Evolutionary conservation across 768 basidiomycete species (phyloP).

Genomic region (Suillus hirtellus): DNA sequence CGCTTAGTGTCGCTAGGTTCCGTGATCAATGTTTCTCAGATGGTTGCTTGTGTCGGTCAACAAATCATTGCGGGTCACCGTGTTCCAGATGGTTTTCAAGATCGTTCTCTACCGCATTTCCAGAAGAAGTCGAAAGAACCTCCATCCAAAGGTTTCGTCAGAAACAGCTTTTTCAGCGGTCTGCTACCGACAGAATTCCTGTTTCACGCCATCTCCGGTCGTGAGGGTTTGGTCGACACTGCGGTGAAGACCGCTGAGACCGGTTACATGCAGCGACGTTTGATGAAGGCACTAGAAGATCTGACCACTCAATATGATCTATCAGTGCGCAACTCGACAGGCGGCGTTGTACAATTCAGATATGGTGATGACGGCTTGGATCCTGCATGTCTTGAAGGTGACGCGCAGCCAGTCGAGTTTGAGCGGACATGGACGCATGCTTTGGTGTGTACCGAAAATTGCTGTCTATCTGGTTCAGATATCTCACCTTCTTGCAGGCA

Average conservation of each 20-base stretch:
- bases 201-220: conserved; percentile 98
- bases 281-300: conserved; percentile 99
- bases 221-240: conserved; percentile 98
- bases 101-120: conserved; percentile 98
- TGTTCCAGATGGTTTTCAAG: conserved; percentile 98
- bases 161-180: conserved; percentile 95
- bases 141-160: conserved; percentile 96
- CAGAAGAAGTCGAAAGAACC: conserved; percentile 96
- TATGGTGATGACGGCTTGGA: conserved; percentile 98
- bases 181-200: conserved; percentile 93
- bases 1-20: conserved; percentile 62
- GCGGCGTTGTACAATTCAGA: conserved; percentile 94
- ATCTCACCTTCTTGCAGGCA: conserved; percentile 45
- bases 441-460: conserved; percentile 44
- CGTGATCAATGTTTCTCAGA: conserved; percentile 98
- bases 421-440: conserved; percentile 87
- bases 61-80: conserved; percentile 98
- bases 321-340: conserved; percentile 91
- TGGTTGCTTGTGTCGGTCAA: conserved; percentile 99
- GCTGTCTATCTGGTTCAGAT: conserved; percentile 9
- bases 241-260: conserved; percentile 99
- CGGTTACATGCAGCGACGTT: conserved; percentile 97
- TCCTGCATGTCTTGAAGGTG: conserved; percentile 94
- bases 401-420: conserved; percentile 91
- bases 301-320: conserved; percentile 94